Evolutionary conservation across 108 stramenopile species (phyloP), one percentile per base, ranked within the genome.

Genomic region (Nitzschia sp.): DNA sequence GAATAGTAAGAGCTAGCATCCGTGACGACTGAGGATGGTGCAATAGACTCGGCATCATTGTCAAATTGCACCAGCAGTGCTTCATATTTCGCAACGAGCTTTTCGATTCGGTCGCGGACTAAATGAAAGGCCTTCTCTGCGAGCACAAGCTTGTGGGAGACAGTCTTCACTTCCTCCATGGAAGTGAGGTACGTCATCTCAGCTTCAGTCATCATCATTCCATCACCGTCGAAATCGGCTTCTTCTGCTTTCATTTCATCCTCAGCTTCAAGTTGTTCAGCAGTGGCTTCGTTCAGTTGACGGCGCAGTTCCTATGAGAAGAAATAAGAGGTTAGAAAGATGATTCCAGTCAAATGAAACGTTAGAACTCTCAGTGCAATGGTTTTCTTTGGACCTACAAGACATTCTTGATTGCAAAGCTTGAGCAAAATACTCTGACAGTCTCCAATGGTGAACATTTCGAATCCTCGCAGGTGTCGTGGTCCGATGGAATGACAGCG

Each of bases 391-490:
- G n/a, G n/a, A 65, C 83, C 80, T 75, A 86, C 90, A 54, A 53
- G 65, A 67, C 88, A 89, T 55, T 79, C 78, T 38, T 94, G 88
- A 61, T 89, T 83, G 19, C 85, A 88, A 30, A 94, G 78, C 68
- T 94, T 94, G 36, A 94, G 68, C 23, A 90, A 71, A 32, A 94
- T 89, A 56, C 92, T 94, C 55, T 94, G 92, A 62, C 92, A 94
- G 58, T 94, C 92, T 21, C 92, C 92, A 58, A 89, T 89, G 29
- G 92, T 91, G 58, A 94, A 94, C 85, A 94, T 91, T 69, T 91
- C 92, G 58, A 84, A 85, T 13, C 92, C 92, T 69, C 86, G 77
- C 82, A 94, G 73, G 30, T 66, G 78, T 34, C 89, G 85, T 59
- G 86, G 77, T 25, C 88, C 90, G 25, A 91, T 68, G n/a, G 88